Evolutionary conservation across 495 filamentous ascomycete species (phyloP), one percentile per base, ranked within the genome.

Genomic region (Hypoxylon subgilvum): DNA sequence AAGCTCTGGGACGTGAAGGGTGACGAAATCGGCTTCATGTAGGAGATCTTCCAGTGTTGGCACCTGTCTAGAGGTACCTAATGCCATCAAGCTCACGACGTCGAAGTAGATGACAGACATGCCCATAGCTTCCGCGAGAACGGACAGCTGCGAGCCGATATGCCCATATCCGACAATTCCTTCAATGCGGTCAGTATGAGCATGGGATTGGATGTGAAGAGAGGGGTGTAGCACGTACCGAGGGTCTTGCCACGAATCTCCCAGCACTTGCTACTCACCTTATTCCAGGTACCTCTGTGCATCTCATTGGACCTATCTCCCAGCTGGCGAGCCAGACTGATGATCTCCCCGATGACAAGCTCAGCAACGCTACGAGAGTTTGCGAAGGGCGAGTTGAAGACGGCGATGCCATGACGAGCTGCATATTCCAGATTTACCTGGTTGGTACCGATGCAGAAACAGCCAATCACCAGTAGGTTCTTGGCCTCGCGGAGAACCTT

Each of bases 361-460:
- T 99, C 95, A 19, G 95, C 95, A 35, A 99, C 95, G 71, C 89
- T 94, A 65, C 95, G 86, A 3, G 94, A 97, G 75, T 99, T 97
- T 75, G 90, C 92, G 72, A 97, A 97, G 0, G 95, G 95, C 49
- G 93, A 97, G 76, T 99, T 99, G 86, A 99, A 99, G 44, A 99
- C 95, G 9, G 91, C 90, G 74, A 97, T 93, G 44, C 95, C 95
- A 69, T 94, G 87, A 43, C 86, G 80, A 7, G 95, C 92, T 12
- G 95, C 94, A 77, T 89, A 95, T 52, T 92, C 82, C 31, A 97
- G 84, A 69, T 99, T 91, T 44, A 99, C 95, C 70, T 97, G 95
- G 79, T 97, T 97, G 46, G 95, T 99, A 41, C 95, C 95, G 56
- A 97, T 99, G 72, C 95, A 99, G 82, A 99, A 99, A 75, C 95